phyloP scores from a whole-genome alignment of 441 rosid genomes.

The Jatropha multifida region DNA sequence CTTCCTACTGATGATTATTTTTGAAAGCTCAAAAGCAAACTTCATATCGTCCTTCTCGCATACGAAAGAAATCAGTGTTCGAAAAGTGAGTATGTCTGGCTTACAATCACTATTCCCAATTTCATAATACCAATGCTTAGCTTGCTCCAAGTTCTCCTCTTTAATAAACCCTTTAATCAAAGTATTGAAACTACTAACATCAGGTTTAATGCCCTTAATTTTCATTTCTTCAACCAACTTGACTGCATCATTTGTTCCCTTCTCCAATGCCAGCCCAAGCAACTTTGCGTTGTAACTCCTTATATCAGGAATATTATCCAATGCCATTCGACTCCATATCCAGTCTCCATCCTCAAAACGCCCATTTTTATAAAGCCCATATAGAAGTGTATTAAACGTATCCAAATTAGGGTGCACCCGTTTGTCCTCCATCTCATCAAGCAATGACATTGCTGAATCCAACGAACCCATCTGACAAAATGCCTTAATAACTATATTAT shows the following conservation, averaged over 20 bases:
- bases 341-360: conserved; percentile 48
- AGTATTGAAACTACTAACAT: conserved; percentile 41
- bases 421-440: conserved; percentile 51
- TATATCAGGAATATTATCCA: conserved; percentile 37
- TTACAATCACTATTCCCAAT: conserved; percentile 37
- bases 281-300: conserved; percentile 57
- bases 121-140: conserved; percentile 47
- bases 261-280: conserved; percentile 48
- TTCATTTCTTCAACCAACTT: conserved; percentile 44
- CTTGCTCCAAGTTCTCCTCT: conserved; percentile 45
- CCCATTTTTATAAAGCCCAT: conserved; percentile 39
- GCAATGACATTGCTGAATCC: conserved; percentile 37
- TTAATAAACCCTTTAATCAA: conserved; percentile 49
- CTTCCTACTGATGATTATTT: conserved; percentile 38
- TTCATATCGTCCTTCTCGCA: conserved; percentile 53
- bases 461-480: conserved; percentile 51
- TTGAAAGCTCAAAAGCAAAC: conserved; percentile 49
- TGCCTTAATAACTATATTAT: conserved; percentile 58
- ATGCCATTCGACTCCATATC: conserved; percentile 57
- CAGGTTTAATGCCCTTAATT: conserved; percentile 36
- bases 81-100: conserved; percentile 35
- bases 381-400: conserved; percentile 52
- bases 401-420: conserved; percentile 47
- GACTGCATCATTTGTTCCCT: conserved; percentile 43
- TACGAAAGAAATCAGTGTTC: conserved; percentile 40